Evolutionary conservation across 2,329 filamentous ascomycete genomes (phyloP).

Genomic region (Pseudogymnoascus verrucosus): DNA sequence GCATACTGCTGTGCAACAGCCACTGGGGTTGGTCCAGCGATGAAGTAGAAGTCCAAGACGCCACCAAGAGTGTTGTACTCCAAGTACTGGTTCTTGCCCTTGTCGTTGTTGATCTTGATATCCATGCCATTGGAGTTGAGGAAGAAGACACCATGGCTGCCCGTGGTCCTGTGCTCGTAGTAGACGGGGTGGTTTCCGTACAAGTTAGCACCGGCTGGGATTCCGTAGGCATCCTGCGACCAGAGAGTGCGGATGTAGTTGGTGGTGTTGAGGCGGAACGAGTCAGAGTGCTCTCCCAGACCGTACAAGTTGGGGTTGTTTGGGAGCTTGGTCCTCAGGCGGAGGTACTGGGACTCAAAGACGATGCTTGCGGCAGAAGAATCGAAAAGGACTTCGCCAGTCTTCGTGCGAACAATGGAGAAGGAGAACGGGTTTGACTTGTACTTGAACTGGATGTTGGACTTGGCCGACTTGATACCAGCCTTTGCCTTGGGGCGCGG

Average conservation of each 20-base stretch:
- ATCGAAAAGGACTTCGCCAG: constrained; percentile 50
- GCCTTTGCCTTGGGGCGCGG: constrained; percentile 38
- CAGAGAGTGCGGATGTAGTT: constrained; percentile 56
- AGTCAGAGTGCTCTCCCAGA: constrained; percentile 56
- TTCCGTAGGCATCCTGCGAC: constrained; percentile 50
- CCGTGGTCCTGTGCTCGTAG: constrained; percentile 49
- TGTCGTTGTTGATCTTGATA: constrained; percentile 60
- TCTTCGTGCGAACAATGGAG: constrained; percentile 41
- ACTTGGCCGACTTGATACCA: constrained; percentile 25
- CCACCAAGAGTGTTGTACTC: constrained; percentile 76
- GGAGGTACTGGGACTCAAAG: constrained; percentile 57
- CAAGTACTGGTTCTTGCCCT: constrained; percentile 52
- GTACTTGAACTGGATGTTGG: constrained; percentile 44
- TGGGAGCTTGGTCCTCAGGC: constrained; percentile 52
- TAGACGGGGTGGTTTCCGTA: constrained; percentile 59
- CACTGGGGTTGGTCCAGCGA: constrained; percentile 50
- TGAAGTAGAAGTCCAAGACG: constrained; percentile 63
- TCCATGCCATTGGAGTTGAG: constrained; percentile 72
- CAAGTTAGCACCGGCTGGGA: constrained; percentile 48
- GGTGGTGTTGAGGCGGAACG: constrained; percentile 47
- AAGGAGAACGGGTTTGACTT: constrained; percentile 53
- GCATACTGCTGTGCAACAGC: constrained; percentile 53
- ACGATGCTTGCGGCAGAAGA: constrained; percentile 48
- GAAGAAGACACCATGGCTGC: constrained; percentile 59
- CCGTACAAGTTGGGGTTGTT: constrained; percentile 54